Conservation (phyloP, 1,284 basidiomycete species). For the Cutaneotrichosporon sp. region DNA sequence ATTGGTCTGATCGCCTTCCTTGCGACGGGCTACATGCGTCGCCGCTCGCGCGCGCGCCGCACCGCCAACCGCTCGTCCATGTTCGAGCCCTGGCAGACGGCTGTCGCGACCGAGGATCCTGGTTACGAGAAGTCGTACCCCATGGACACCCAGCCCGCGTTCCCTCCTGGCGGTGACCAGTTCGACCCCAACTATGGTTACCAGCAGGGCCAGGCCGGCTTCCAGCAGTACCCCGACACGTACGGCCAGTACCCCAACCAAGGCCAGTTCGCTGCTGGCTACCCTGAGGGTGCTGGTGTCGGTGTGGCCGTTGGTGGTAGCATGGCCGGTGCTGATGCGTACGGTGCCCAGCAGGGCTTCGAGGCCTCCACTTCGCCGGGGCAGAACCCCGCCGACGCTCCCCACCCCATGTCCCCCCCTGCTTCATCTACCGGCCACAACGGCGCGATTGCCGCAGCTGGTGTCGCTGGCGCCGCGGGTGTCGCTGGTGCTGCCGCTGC, state of each 20-base stretch:
- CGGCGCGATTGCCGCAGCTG: slow-evolving; percentile 13
- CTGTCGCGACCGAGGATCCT: slow-evolving; percentile 35
- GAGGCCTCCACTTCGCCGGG: not conserved
- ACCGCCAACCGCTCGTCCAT: slow-evolving; percentile 41
- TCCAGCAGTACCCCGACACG: slow-evolving; percentile 23
- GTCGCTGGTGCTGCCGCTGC: slow-evolving; percentile 15
- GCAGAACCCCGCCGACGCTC: not conserved
- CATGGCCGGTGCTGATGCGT: slow-evolving; percentile 20
- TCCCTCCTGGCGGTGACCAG: slow-evolving; percentile 20
- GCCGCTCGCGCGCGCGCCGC: slow-evolving; percentile 35
- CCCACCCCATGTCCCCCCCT: slow-evolving; percentile 4
- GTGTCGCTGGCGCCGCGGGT: slow-evolving; percentile 12
- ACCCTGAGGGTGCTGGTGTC: slow-evolving; percentile 6
- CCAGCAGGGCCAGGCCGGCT: slow-evolving; percentile 15
- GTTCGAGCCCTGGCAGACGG: slow-evolving; percentile 45
- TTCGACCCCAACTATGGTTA: slow-evolving; percentile 24
- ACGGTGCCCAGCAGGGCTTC: slow-evolving; percentile 10
- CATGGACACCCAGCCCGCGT: slow-evolving; percentile 18
- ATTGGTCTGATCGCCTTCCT: slow-evolving; percentile 39
- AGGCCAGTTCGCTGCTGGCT: slow-evolving; percentile 1
- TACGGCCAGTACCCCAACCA: slow-evolving; percentile 14
- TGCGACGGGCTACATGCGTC: slow-evolving; percentile 36
- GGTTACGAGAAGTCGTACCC: slow-evolving; percentile 25
- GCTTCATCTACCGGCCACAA: not conserved
- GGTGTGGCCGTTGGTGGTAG: slow-evolving; percentile 23